Evolutionary conservation across 495 filamentous ascomycete genomes (phyloP).

Genomic region (Pseudevernia furfuracea): DNA sequence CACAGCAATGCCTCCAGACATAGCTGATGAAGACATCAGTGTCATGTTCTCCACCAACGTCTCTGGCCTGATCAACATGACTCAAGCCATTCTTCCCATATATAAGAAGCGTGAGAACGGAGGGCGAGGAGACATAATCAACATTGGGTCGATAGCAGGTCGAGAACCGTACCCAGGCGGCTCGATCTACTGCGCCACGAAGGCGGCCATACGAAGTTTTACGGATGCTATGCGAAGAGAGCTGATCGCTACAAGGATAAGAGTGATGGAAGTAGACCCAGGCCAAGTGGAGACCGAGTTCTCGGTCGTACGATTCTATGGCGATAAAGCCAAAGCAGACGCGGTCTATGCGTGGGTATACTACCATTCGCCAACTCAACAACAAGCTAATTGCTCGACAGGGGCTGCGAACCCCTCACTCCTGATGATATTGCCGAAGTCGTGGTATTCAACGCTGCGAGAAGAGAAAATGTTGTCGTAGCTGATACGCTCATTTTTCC

Average conservation of each 20-base stretch:
- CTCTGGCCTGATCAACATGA: constrained; percentile 92
- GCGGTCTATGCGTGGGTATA: constrained; percentile 78
- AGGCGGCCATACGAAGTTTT: constrained; percentile 85
- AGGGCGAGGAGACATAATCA: constrained; percentile 88
- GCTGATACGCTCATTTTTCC: constrained; percentile 89
- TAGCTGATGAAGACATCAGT: constrained; percentile 73
- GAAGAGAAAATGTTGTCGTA: constrained; percentile 90
- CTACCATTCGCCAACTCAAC: not conserved
- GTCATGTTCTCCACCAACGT: constrained; percentile 92
- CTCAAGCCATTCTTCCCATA: constrained; percentile 78
- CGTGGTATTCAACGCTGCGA: constrained; percentile 80
- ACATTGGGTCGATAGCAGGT: constrained; percentile 92
- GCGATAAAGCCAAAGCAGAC: constrained; percentile 91
- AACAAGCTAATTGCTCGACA: constrained; percentile 28
- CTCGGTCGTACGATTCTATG: constrained; percentile 84
- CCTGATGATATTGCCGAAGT: constrained; percentile 94
- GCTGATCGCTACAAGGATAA: constrained; percentile 75
- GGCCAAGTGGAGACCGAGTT: constrained; percentile 99
- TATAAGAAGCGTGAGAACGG: constrained; percentile 74
- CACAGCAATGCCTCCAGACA: constrained; percentile 77
- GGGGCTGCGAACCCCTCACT: constrained; percentile 81
- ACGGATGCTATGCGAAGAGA: constrained; percentile 85
- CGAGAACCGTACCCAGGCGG: constrained; percentile 85
- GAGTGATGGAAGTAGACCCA: constrained; percentile 88
- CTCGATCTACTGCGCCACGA: constrained; percentile 93